Evolutionary conservation across 305 asterid genomes (phyloP).

Genomic region (Fraxinus baroniana): DNA sequence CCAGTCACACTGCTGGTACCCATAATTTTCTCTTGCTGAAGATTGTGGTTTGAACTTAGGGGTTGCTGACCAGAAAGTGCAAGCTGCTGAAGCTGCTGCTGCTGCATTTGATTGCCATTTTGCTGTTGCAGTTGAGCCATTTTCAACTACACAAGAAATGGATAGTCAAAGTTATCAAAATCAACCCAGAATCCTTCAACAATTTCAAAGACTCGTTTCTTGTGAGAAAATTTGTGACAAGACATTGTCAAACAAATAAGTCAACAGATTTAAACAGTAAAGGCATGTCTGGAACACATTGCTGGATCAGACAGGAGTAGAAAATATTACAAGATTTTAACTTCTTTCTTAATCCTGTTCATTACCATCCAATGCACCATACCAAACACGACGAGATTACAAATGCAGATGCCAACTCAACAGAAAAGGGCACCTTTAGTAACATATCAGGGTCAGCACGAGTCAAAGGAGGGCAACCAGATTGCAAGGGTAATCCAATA

Average conservation of each 20-base stretch:
- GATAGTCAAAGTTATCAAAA: constrained; percentile 17
- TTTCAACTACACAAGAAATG: constrained; percentile 55
- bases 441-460: constrained; percentile 83
- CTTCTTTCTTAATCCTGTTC: background rate
- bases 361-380: background rate
- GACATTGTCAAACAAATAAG: background rate
- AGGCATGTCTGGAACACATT: background rate
- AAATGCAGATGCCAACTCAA: background rate
- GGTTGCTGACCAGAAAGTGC: constrained; percentile 64
- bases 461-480: constrained; percentile 66
- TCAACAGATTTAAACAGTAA: background rate
- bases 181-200: background rate
- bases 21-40: constrained; percentile 73
- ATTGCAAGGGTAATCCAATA: constrained; percentile 81
- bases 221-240: background rate
- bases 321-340: background rate
- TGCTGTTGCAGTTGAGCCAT: constrained; percentile 63
- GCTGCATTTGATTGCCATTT: constrained; percentile 38
- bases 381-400: background rate
- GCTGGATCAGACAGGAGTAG: background rate
- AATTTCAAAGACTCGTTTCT: background rate
- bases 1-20: constrained; percentile 66
- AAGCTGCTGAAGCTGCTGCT: constrained; percentile 59
- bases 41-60: constrained; percentile 57
- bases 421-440: constrained; percentile 56